A percentile compares a stretch with the other conserved stretches of the same genome.
Evolutionary conservation across 1,139 yeast species (phyloP).

Genomic region (Yamadazyma diospyri): DNA sequence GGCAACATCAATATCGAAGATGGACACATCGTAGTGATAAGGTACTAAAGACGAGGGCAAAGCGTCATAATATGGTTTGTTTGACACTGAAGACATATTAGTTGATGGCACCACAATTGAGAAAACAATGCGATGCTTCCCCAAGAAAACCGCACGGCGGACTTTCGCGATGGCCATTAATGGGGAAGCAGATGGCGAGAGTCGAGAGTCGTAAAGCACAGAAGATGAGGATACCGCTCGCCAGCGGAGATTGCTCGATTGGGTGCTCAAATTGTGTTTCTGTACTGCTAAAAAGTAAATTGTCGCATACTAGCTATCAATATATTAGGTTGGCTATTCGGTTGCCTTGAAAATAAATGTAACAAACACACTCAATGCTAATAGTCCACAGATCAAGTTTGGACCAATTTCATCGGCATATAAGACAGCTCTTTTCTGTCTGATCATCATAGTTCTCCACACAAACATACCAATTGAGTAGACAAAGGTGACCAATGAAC

Average conservation of each 20-base stretch:
- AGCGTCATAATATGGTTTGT: constrained; percentile 33
- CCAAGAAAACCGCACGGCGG: no score
- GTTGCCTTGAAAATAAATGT: constrained; percentile 57
- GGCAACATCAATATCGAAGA: constrained; percentile 32
- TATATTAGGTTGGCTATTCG: constrained; percentile 3
- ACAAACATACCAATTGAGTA: constrained; percentile 77
- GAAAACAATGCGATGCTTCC: no score
- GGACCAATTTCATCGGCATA: constrained; percentile 93
- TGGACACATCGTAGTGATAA: constrained; percentile 38
- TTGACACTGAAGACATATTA: no score
- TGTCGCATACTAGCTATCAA: no score
- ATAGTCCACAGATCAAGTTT: constrained; percentile 68
- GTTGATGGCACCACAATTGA: no score
- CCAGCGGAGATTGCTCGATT: no score
- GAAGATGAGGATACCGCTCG: no score
- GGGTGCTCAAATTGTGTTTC: no score
- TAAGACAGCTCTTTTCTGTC: constrained; percentile 76
- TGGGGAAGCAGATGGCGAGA: no score
- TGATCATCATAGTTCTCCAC: constrained; percentile 79
- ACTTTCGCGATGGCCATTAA: no score
- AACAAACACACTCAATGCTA: constrained; percentile 68
- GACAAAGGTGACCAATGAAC: constrained; percentile 68
- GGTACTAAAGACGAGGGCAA: constrained; percentile 44
- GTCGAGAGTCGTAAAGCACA: no score
- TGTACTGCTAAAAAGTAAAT: no score